These are phyloP conservation scores for Fusarium sp. DNA, from an alignment of 2,329 filamentous ascomycete genomes.

Conservation along the genomic window DNA sequence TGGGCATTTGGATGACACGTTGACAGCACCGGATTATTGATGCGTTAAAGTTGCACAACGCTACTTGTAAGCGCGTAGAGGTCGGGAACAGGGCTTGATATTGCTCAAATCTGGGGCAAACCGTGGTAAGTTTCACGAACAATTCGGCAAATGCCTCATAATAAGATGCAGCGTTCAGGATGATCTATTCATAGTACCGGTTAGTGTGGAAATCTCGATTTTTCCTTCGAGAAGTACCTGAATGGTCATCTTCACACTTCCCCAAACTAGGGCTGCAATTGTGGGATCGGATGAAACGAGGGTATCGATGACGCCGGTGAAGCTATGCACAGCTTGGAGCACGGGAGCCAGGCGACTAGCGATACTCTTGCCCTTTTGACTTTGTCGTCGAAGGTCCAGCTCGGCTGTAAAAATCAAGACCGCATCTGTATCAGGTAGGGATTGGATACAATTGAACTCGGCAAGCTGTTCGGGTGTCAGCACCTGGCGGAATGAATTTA, in stretches of 20 bases:
- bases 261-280: slow-evolving; percentile 57
- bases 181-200: slow-evolving; percentile 35
- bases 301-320: slow-evolving; percentile 51
- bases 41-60: slow-evolving; percentile 51
- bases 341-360: slow-evolving; percentile 47
- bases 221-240: background rate
- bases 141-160: slow-evolving; percentile 53
- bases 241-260: slow-evolving; percentile 52
- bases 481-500: background rate
- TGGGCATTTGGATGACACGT: slow-evolving; percentile 20
- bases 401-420: slow-evolving; percentile 52
- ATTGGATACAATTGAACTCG: background rate
- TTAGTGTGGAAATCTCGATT: too few relatives aligned
- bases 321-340: slow-evolving; percentile 52
- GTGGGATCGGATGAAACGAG: slow-evolving; percentile 52
- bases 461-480: slow-evolving; percentile 8
- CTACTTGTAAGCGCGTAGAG: slow-evolving; percentile 49
- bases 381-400: slow-evolving; percentile 41
- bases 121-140: slow-evolving; percentile 50
- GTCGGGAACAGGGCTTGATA: slow-evolving; percentile 52
- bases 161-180: slow-evolving; percentile 52
- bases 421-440: slow-evolving; percentile 44
- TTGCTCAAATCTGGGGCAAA: slow-evolving; percentile 52
- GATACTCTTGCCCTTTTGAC: slow-evolving; percentile 42
- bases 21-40: slow-evolving; percentile 52